These are phyloP conservation scores for Suillus ampliporus DNA, from an alignment of 768 basidiomycete species.

Conservation along the genomic window DNA sequence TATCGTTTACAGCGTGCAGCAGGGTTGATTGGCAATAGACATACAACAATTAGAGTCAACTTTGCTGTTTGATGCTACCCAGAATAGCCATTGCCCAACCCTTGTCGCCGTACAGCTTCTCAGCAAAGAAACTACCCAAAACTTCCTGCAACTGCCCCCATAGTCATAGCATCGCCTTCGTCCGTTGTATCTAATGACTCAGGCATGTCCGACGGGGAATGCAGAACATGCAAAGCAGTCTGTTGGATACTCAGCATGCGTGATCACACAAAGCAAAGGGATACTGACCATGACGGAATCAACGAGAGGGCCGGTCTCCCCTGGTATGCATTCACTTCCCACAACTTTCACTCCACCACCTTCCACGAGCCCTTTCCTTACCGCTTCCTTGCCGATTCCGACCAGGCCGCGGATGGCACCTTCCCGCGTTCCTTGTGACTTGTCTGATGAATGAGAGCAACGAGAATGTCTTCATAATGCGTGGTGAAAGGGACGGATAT, in stretches of 20 bases:
- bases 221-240: conserved; percentile 68
- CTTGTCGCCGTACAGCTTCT: conserved; percentile 59
- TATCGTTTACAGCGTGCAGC: not conserved
- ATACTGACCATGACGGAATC: conserved; percentile 64
- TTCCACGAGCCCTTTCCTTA: conserved; percentile 81
- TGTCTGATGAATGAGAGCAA: conserved; percentile 80
- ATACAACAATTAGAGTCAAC: conserved; percentile 10
- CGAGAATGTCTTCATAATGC: conserved; percentile 92
- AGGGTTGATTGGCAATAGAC: not conserved
- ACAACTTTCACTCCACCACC: conserved; percentile 80
- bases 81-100: conserved; percentile 70
- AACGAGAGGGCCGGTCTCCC: conserved; percentile 46
- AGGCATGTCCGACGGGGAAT: conserved; percentile 61
- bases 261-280: conserved; percentile 1
- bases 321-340: conserved; percentile 60
- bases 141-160: conserved; percentile 54
- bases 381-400: conserved; percentile 84
- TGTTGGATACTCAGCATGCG: conserved; percentile 27
- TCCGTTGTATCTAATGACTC: conserved; percentile 58
- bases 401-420: conserved; percentile 89
- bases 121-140: conserved; percentile 69
- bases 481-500: conserved; percentile 84
- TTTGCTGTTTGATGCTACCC: conserved; percentile 28
- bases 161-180: conserved; percentile 52
- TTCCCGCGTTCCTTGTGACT: conserved; percentile 82